Percentiles rank a stretch among this genome's conserved stretches.
These are phyloP conservation scores for Ceratocystis smalleyi DNA, from an alignment of 2,329 filamentous ascomycete genomes.

Conservation along the genomic window DNA sequence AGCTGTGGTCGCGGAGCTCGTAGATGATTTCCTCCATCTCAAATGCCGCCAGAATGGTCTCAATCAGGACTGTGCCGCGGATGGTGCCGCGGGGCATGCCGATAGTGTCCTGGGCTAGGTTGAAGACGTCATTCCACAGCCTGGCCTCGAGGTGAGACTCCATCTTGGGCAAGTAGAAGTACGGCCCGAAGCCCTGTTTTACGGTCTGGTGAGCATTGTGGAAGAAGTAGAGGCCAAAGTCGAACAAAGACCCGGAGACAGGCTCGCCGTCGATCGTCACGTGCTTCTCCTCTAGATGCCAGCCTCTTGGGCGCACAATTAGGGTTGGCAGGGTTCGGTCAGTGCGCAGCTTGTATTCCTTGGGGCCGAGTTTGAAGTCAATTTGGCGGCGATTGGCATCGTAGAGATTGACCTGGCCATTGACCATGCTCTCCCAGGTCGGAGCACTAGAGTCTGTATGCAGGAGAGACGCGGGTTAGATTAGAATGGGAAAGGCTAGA, in stretches of 20 bases:
- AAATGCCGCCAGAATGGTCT: constrained; percentile 94
- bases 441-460: constrained; percentile 73
- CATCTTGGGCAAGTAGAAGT: constrained; percentile 98
- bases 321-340: constrained; percentile 75
- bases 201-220: constrained; percentile 88
- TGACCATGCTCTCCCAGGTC: constrained; percentile 99
- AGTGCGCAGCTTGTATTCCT: constrained; percentile 94
- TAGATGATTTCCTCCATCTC: constrained; percentile 99
- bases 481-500: background rate
- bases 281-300: constrained; percentile 98
- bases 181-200: constrained; percentile 70
- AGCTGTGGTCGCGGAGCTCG: constrained; percentile 89
- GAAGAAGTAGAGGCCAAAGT: constrained; percentile 98
- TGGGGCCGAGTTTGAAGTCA: constrained; percentile 88
- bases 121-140: constrained; percentile 97
- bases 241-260: constrained; percentile 82
- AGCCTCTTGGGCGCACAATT: constrained; percentile 86
- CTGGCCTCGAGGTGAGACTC: constrained; percentile 93
- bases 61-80: constrained; percentile 86
- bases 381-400: constrained; percentile 87
- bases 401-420: constrained; percentile 93
- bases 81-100: constrained; percentile 83
- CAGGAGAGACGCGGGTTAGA: constrained; percentile 2
- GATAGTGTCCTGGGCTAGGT: constrained; percentile 84
- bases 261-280: constrained; percentile 89